A percentile compares a stretch with the other conserved stretches of the same genome.
phyloP scores from a whole-genome alignment of 257 asterid species.

The Jasminum sambac region DNA sequence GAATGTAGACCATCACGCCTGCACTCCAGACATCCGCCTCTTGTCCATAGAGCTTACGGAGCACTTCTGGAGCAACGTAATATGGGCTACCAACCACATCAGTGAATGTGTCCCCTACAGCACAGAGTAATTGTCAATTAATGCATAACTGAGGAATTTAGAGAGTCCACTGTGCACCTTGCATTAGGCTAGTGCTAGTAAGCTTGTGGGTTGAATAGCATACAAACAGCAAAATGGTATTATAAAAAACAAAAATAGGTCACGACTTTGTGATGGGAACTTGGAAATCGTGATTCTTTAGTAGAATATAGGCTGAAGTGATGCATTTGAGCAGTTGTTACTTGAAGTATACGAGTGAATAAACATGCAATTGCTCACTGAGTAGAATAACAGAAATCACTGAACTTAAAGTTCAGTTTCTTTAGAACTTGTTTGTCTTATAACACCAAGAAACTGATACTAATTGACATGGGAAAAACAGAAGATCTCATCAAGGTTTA shows the following conservation, averaged over 20 bases:
- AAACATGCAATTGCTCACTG: background rate
- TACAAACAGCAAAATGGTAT: background rate
- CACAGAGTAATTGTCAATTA: conserved; percentile 7
- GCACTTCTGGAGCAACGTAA: conserved; percentile 72
- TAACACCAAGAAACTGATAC: background rate
- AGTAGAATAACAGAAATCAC: no score
- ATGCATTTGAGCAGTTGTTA: background rate
- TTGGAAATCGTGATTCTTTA: background rate
- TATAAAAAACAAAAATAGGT: background rate
- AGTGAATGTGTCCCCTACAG: conserved; percentile 45
- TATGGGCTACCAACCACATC: conserved; percentile 81
- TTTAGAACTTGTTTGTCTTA: background rate
- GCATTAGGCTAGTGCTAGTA: background rate
- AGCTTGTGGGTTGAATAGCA: background rate
- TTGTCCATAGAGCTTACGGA: conserved; percentile 50
- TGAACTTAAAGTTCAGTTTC: background rate
- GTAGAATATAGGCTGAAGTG: background rate
- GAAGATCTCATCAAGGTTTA: background rate
- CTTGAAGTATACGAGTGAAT: background rate
- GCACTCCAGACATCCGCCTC: conserved; percentile 75
- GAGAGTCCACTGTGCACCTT: background rate
- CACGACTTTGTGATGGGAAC: background rate
- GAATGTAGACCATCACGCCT: conserved; percentile 64
- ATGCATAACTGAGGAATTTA: background rate
- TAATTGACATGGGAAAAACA: background rate